Evolutionary conservation across 148 eudicot genomes (phyloP).

Genomic region (Rhododendron williamsianum): DNA sequence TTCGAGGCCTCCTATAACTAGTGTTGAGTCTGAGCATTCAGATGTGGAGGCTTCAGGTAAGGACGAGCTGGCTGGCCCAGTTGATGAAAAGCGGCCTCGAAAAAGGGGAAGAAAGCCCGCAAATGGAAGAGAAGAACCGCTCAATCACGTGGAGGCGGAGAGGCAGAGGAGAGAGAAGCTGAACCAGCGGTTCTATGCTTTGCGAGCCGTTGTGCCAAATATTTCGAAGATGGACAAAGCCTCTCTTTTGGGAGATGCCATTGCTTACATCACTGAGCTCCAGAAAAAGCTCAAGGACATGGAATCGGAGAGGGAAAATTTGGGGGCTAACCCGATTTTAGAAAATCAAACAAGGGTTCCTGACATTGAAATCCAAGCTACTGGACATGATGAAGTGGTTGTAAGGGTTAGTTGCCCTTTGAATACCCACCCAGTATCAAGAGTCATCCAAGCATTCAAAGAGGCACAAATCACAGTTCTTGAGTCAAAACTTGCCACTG

Average conservation of each 20-base stretch:
- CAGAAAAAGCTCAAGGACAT: slow-evolving; percentile 75
- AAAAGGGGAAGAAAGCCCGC: slow-evolving; percentile 67
- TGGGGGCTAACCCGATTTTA: slow-evolving; percentile 25
- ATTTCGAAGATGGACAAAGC: slow-evolving; percentile 98
- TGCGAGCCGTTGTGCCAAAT: slow-evolving; percentile 91
- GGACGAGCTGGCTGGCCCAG: slow-evolving; percentile 30
- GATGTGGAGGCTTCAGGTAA: slow-evolving; percentile 54
- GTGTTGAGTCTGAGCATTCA: slow-evolving; percentile 53
- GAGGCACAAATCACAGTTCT: slow-evolving; percentile 43
- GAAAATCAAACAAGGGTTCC: slow-evolving; percentile 23
- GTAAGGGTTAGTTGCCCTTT: slow-evolving; percentile 59
- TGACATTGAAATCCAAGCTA: slow-evolving; percentile 45
- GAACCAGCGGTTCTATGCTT: slow-evolving; percentile 83
- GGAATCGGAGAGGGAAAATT: slow-evolving; percentile 56
- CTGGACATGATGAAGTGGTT: slow-evolving; percentile 38
- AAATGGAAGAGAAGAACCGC: slow-evolving; percentile 64
- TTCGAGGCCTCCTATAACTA: slow-evolving; percentile 35
- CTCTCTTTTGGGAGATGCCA: slow-evolving; percentile 86
- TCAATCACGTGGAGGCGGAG: slow-evolving; percentile 95
- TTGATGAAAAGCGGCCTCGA: slow-evolving; percentile 48
- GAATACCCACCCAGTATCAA: slow-evolving; percentile 65
- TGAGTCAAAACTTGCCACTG: slow-evolving; percentile 57
- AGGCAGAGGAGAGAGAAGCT: slow-evolving; percentile 83
- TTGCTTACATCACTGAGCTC: slow-evolving; percentile 75
- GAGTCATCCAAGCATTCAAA: slow-evolving; percentile 52